Percentiles rank a stretch among this genome's conserved stretches.
These are phyloP conservation scores for Ustilago vetiveriae DNA, from an alignment of 1,284 basidiomycete species.

Conservation along the genomic window DNA sequence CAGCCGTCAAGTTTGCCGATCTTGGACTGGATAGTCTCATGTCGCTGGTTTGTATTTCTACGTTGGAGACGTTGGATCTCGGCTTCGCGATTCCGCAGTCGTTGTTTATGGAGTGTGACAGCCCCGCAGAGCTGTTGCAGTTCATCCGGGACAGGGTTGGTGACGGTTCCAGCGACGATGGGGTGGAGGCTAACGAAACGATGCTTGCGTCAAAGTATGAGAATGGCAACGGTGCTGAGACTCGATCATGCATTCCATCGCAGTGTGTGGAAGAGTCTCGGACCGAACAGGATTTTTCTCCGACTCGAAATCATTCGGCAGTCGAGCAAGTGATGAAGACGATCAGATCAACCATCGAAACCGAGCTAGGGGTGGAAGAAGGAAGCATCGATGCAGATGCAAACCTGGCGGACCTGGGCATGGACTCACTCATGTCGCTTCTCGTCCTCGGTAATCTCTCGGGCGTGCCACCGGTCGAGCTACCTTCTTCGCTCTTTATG, in stretches of 20 bases:
- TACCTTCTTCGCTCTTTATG: conserved; percentile 45
- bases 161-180: conserved; percentile 1
- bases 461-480: conserved; percentile 25
- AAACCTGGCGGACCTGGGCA: conserved; percentile 42
- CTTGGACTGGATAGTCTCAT: conserved; percentile 50
- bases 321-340: conserved; percentile 15
- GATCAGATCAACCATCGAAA: conserved; percentile 32
- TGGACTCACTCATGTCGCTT: conserved; percentile 54
- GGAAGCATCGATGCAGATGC: conserved; percentile 25
- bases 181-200: not conserved
- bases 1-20: conserved; percentile 34
- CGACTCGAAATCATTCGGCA: no score
- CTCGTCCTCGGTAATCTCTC: conserved; percentile 42
- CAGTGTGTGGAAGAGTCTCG: no score
- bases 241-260: not conserved
- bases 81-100: conserved; percentile 39
- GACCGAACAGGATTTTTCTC: no score
- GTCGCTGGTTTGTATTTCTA: conserved; percentile 47
- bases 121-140: conserved; percentile 29
- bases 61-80: conserved; percentile 30
- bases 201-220: not conserved
- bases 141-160: conserved; percentile 30
- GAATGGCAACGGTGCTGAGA: not conserved
- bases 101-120: conserved; percentile 45
- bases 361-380: conserved; percentile 37